Evolutionary conservation across 2,329 filamentous ascomycete species (phyloP), one percentile per base, ranked within the genome.

Genomic region (Trichoderma sp.): DNA sequence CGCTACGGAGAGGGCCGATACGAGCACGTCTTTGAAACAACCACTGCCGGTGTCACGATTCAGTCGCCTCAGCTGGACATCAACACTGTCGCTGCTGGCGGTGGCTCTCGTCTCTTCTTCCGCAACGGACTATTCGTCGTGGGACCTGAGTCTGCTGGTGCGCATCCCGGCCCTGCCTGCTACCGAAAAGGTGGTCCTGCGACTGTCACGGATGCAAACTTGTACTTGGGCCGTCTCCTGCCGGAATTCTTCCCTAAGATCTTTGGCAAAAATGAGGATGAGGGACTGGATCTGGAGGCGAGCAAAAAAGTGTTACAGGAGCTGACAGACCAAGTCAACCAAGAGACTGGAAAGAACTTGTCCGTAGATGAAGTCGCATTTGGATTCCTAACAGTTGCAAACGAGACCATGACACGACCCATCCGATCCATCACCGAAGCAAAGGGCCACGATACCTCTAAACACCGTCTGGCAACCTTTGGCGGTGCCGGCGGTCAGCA

Each of bases 221-320:
- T 97, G 6, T 93, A 93, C 76, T 88, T 97, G 0, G 94, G 95
- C 0, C 88, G 95, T 51, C 84, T 98, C 4, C 82, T 97, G 1
- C 95, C 95, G 0, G 93, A 97, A 73, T 97, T 96, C 84, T 98
- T 98, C 78, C 95, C 95, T 0, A 95, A 95, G 80, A 98, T 98
- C 72, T 98, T 98, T 76, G 95, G 95, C 60, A 92, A 93, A 80
- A 92, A 95, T 58, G 95, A 98, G 79, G 87, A 97, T 71, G 89
- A 96, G 79, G 91, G 91, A 0, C 82, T 98, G 1, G 94, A 97
- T 78, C 84, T 88, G 1, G 87, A 92, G 71, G 92, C 93, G 1
- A 97, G 93, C 76, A 88, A 90, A 79, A 90, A 88, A 76, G 87
- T 93, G 1, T 92, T 98, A 73, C 86, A 92, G 74, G 90, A 94